These are phyloP conservation scores for Parathielavia appendiculata DNA, from an alignment of 495 filamentous ascomycete genomes.

Conservation along the genomic window DNA sequence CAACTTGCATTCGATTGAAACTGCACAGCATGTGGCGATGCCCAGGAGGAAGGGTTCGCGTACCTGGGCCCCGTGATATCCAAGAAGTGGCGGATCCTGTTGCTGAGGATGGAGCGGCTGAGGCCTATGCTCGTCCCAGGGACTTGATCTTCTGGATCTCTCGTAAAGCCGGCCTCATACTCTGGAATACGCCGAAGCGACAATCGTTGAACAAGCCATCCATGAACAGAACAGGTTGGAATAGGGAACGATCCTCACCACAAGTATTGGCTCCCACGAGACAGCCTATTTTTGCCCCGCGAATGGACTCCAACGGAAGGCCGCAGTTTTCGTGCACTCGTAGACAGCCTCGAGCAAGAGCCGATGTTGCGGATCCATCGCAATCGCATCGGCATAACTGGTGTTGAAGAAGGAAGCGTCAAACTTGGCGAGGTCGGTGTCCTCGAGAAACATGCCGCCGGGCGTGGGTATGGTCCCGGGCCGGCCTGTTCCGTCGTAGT, in stretches of 20 bases:
- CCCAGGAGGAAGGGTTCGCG: too few relatives aligned
- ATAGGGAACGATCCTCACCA: conserved; percentile 1
- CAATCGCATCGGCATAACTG: conserved; percentile 1
- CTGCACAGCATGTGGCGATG: too few relatives aligned
- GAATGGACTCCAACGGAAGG: conserved; percentile 63
- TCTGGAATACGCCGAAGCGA: conserved; percentile 52
- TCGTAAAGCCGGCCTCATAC: too few relatives aligned
- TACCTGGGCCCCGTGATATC: conserved; percentile 38
- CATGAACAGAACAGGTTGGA: not conserved
- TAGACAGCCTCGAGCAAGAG: conserved; percentile 56
- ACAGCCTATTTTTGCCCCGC: conserved; percentile 63
- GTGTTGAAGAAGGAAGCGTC: conserved; percentile 21
- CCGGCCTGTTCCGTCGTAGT: conserved; percentile 18
- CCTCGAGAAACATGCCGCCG: conserved; percentile 20
- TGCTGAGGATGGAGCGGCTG: conserved; percentile 36
- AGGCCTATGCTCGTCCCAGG: conserved; percentile 27
- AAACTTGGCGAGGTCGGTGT: conserved; percentile 8
- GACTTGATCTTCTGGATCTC: conserved; percentile 24
- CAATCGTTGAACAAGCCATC: too few relatives aligned
- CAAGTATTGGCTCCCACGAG: conserved; percentile 68
- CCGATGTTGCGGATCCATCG: conserved; percentile 62
- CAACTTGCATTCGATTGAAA: conserved; percentile 10
- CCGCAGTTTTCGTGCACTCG: conserved; percentile 77
- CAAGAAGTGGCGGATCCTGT: conserved; percentile 48
- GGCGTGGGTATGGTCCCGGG: conserved; percentile 15